A percentile compares a stretch with the other conserved stretches of the same genome.
Evolutionary conservation across 2,329 filamentous ascomycete species (phyloP).

Genomic region (Leptosphaerulina australis): DNA sequence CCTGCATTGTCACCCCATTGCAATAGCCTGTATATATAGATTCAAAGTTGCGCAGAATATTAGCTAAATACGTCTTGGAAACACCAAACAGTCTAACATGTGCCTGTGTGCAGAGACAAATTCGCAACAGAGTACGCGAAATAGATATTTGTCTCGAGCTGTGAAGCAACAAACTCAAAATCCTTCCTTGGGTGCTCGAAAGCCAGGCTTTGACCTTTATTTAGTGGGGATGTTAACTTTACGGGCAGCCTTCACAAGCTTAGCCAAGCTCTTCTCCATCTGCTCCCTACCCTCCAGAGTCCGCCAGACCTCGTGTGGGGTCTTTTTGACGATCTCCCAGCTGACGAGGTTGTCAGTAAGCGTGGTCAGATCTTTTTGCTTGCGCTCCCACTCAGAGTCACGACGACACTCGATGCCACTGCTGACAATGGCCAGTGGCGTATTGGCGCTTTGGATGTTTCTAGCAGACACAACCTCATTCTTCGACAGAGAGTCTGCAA

Average conservation of each 20-base stretch:
- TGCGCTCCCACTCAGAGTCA: conserved; percentile 76
- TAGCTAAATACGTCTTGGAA: conserved; percentile 9
- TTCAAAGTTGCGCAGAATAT: too few species aligned
- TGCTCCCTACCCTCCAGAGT: conserved; percentile 72
- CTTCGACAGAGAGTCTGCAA: conserved; percentile 81
- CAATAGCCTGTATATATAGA: background rate
- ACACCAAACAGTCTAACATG: conserved; percentile 7
- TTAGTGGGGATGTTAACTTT: conserved; percentile 19
- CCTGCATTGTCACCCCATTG: background rate
- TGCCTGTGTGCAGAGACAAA: conserved; percentile 6
- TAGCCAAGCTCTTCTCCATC: conserved; percentile 78
- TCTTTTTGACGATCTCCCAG: conserved; percentile 87
- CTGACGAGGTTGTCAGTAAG: conserved; percentile 77
- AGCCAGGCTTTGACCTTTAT: background rate
- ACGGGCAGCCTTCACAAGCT: conserved; percentile 62
- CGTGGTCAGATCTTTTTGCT: conserved; percentile 81
- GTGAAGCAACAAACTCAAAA: background rate
- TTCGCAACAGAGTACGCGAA: conserved; percentile 18
- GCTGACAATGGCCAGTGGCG: conserved; percentile 80
- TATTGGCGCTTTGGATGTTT: conserved; percentile 77
- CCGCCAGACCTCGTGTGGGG: conserved; percentile 86
- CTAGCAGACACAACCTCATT: conserved; percentile 80
- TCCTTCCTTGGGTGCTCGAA: background rate
- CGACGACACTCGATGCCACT: conserved; percentile 73
- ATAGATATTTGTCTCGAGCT: background rate